Conservation (phyloP, 768 basidiomycete species). For the Leccinum aurantiacum region DNA sequence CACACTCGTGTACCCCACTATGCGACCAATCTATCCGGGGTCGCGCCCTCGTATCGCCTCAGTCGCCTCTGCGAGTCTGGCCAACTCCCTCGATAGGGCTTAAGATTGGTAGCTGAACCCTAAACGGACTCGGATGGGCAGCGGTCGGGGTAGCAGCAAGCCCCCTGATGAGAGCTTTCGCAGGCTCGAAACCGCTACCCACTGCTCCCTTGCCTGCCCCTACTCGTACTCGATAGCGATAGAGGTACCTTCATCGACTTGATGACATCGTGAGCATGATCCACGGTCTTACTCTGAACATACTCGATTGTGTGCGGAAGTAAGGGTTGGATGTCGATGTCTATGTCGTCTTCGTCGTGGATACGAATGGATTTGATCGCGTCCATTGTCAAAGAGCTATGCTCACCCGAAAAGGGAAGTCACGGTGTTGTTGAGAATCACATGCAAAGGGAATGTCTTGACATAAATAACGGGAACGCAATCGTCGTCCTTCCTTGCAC, state of each 20-base stretch:
- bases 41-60: too few species aligned
- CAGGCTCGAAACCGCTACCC: too few species aligned
- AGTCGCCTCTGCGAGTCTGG: too few species aligned
- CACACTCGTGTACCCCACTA: too few species aligned
- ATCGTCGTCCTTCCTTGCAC: slow-evolving; percentile 3
- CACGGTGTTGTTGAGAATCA: slow-evolving; percentile 25
- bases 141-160: too few species aligned
- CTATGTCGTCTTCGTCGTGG: slow-evolving; percentile 50
- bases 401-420: slow-evolving; percentile 21
- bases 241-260: slow-evolving; percentile 85
- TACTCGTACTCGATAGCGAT: background rate
- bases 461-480: slow-evolving; percentile 3
- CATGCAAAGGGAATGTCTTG: slow-evolving; percentile 26
- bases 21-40: too few species aligned
- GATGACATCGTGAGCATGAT: slow-evolving; percentile 91
- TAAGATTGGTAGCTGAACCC: too few species aligned
- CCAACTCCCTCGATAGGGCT: too few species aligned
- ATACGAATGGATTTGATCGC: slow-evolving; percentile 42
- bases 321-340: slow-evolving; percentile 89
- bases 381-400: slow-evolving; percentile 15
- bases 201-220: too few species aligned
- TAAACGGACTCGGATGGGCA: too few species aligned
- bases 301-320: slow-evolving; percentile 74
- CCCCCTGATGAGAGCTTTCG: too few species aligned
- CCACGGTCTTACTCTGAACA: slow-evolving; percentile 62